These are phyloP conservation scores for Scutellaria baicalensis DNA, from an alignment of 257 asterid genomes.

Conservation along the genomic window DNA sequence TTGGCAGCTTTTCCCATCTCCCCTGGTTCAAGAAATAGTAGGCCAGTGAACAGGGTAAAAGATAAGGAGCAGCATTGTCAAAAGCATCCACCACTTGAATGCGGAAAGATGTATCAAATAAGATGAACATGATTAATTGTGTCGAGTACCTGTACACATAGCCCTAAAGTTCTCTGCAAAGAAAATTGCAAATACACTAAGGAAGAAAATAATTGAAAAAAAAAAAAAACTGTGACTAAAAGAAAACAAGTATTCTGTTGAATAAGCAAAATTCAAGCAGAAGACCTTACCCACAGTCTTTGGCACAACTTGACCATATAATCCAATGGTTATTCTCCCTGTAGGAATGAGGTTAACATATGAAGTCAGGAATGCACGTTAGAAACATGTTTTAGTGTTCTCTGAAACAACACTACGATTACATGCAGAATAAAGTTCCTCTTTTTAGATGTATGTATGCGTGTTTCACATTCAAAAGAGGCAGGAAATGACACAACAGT, in stretches of 20 bases:
- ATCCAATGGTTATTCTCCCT: slow-evolving; percentile 90
- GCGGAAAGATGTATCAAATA: not conserved
- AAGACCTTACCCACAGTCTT: slow-evolving; percentile 75
- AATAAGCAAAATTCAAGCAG: not conserved
- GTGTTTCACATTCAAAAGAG: not conserved
- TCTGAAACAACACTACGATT: not conserved
- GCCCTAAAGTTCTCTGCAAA: slow-evolving; percentile 94
- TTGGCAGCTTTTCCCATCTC: slow-evolving; percentile 76
- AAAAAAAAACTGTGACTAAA: not conserved
- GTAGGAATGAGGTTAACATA: slow-evolving; percentile 20
- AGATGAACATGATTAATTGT: not conserved
- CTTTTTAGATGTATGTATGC: not conserved
- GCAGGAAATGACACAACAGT: not conserved
- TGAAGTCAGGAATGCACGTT: not conserved
- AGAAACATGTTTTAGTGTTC: not conserved
- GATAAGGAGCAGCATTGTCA: not conserved
- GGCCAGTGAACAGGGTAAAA: not conserved
- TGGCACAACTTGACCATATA: slow-evolving; percentile 87
- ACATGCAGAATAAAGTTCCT: not conserved
- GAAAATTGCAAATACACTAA: slow-evolving; percentile 14
- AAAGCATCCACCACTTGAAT: not conserved
- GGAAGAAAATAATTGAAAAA: not conserved
- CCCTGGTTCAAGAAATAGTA: slow-evolving; percentile 42
- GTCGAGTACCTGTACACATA: slow-evolving; percentile 86
- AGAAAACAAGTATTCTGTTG: not conserved